Conservation (phyloP, 139 green algal genomes). For the Limnomonas spitsbergensis region DNA sequence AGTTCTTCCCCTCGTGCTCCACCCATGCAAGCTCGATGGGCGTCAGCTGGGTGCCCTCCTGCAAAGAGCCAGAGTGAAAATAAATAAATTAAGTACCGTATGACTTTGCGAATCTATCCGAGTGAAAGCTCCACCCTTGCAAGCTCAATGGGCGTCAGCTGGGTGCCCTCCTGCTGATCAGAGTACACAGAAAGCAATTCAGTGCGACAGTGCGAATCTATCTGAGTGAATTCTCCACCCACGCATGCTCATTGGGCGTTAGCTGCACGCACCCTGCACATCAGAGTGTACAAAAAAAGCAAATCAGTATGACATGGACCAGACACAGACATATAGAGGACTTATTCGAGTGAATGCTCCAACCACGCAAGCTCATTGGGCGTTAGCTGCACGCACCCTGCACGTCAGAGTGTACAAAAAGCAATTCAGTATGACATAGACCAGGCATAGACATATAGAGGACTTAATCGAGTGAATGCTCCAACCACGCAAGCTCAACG, state of each 20-base stretch:
- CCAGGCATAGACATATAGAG: no score
- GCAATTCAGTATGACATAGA: background rate
- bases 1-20: constrained; percentile 24
- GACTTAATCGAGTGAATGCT: constrained; percentile 12
- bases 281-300: no score
- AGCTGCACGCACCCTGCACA: no score
- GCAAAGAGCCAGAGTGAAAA: no score
- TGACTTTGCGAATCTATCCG: background rate
- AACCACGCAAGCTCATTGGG: constrained; percentile 46
- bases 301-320: no score
- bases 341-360: no score
- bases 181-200: no score
- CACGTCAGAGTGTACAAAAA: no score
- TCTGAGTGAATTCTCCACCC: no score
- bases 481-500: constrained; percentile 43
- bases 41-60: constrained; percentile 35
- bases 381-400: constrained; percentile 34
- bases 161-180: constrained; percentile 26
- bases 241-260: no score
- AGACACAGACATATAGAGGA: no score
- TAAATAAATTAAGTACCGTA: background rate
- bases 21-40: constrained; percentile 48
- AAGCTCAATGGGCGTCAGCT: constrained; percentile 48
- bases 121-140: constrained; percentile 37
- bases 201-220: no score